Conservation (phyloP, 1,284 basidiomycete species). For the Xerocomus minutiporus region DNA sequence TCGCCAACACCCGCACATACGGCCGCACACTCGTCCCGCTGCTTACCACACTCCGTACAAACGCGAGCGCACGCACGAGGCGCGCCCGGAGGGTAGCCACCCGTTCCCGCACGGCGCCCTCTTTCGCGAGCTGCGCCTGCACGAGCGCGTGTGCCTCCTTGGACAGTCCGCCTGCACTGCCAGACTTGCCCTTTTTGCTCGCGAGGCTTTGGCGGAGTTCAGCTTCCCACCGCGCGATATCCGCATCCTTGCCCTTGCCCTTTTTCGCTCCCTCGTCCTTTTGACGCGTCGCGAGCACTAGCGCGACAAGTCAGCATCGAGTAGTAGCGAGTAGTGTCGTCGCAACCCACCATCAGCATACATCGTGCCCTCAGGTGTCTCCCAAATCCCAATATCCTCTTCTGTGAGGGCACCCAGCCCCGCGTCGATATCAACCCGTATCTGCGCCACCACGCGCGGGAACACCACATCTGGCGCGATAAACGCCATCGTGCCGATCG, state of each 20-base stretch:
- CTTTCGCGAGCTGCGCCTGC: constrained; percentile 76
- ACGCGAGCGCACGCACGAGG: constrained; percentile 63
- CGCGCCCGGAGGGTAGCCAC: constrained; percentile 53
- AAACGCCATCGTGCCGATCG: constrained; percentile 75
- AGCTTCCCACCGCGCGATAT: constrained; percentile 89
- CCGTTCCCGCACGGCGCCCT: constrained; percentile 58
- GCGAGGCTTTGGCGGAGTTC: constrained; percentile 84
- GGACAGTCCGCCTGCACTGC: constrained; percentile 49
- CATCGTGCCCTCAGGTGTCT: constrained; percentile 72
- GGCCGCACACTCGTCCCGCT: constrained; percentile 45
- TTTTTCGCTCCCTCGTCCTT: constrained; percentile 56
- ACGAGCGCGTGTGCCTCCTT: constrained; percentile 83
- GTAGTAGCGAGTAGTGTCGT: too few relatives aligned
- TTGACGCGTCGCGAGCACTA: constrained; percentile 65
- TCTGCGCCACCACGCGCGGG: constrained; percentile 63
- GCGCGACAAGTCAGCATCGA: too few relatives aligned
- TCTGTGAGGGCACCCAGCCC: constrained; percentile 61
- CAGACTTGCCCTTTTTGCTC: constrained; percentile 53
- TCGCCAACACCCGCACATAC: constrained; percentile 56
- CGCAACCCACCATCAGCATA: constrained; percentile 68
- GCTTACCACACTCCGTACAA: constrained; percentile 59
- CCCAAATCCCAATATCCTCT: constrained; percentile 79
- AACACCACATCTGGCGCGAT: constrained; percentile 68
- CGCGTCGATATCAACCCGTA: constrained; percentile 61
- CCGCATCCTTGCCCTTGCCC: constrained; percentile 85